Evolutionary conservation across 768 basidiomycete genomes (phyloP).

Genomic region (Lactifluus pinguis): DNA sequence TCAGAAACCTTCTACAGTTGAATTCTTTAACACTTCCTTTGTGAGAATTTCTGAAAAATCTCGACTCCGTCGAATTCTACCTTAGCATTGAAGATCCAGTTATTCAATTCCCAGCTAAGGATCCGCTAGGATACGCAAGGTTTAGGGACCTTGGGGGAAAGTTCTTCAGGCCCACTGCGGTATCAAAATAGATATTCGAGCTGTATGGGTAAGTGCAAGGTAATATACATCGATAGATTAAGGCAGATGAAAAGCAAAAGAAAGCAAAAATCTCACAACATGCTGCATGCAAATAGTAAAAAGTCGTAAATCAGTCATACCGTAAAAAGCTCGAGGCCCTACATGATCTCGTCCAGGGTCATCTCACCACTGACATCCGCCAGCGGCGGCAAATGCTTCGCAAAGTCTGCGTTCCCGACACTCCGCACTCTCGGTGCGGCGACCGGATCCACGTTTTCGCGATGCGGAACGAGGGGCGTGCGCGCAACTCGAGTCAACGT

Average conservation of each 20-base stretch:
- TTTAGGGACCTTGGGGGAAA: neutral
- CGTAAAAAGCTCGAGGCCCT: neutral
- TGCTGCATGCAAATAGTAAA: neutral
- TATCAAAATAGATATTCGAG: neutral
- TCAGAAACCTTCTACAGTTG: too few relatives aligned
- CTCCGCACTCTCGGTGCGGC: neutral
- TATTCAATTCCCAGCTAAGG: neutral
- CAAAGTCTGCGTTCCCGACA: neutral
- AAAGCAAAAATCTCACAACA: neutral
- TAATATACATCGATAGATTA: neutral
- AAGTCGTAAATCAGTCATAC: neutral
- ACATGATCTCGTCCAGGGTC: constrained; percentile 26
- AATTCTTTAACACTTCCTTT: neutral
- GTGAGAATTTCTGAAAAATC: neutral
- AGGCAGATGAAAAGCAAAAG: neutral
- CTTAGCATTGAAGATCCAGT: neutral
- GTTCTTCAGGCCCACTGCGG: too few relatives aligned
- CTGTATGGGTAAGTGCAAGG: neutral
- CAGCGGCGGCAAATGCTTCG: constrained; percentile 14
- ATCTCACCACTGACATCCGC: constrained; percentile 22
- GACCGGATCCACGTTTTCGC: constrained; percentile 13
- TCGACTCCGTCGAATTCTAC: neutral
- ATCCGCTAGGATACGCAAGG: neutral
- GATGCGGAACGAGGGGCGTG: constrained; percentile 22
- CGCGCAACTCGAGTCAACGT: constrained; percentile 28